Evolutionary conservation across 108 stramenopile genomes (phyloP).

Genomic region (Cyclotella kingstonii): DNA sequence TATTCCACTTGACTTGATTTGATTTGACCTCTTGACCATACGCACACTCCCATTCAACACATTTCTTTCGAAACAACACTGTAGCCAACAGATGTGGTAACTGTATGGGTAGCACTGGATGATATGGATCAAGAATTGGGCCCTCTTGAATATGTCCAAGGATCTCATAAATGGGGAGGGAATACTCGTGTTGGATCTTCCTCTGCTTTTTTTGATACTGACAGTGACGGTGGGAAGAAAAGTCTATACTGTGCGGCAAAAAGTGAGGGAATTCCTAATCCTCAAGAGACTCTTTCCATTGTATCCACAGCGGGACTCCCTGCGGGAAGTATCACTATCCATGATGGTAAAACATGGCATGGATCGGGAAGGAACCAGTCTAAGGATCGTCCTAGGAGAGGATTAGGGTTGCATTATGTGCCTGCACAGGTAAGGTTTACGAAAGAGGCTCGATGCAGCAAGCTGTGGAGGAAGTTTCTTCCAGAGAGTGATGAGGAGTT

Average conservation of each 20-base stretch:
- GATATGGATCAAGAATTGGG: slow-evolving; percentile 81
- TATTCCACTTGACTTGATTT: too few species aligned
- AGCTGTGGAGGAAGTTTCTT: slow-evolving; percentile 68
- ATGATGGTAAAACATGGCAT: slow-evolving; percentile 81
- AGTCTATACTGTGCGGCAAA: slow-evolving; percentile 56
- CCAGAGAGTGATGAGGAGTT: slow-evolving; percentile 15
- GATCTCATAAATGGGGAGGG: slow-evolving; percentile 67
- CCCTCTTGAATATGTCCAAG: slow-evolving; percentile 72
- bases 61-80: not conserved
- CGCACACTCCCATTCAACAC: not conserved
- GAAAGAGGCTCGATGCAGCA: slow-evolving; percentile 56
- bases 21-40: too few species aligned
- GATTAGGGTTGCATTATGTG: slow-evolving; percentile 79
- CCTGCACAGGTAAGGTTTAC: slow-evolving; percentile 70
- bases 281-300: slow-evolving; percentile 40
- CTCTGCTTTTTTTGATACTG: slow-evolving; percentile 60
- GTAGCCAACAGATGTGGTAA: slow-evolving; percentile 59
- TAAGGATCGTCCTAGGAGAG: slow-evolving; percentile 52
- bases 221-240: slow-evolving; percentile 29
- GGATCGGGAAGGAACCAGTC: slow-evolving; percentile 66
- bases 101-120: slow-evolving; percentile 84
- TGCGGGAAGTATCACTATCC: slow-evolving; percentile 69
- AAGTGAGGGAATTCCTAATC: slow-evolving; percentile 44
- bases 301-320: slow-evolving; percentile 61
- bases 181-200: slow-evolving; percentile 61